phyloP scores from a whole-genome alignment of 1,139 yeast genomes.

The Dujonia santamariae region DNA sequence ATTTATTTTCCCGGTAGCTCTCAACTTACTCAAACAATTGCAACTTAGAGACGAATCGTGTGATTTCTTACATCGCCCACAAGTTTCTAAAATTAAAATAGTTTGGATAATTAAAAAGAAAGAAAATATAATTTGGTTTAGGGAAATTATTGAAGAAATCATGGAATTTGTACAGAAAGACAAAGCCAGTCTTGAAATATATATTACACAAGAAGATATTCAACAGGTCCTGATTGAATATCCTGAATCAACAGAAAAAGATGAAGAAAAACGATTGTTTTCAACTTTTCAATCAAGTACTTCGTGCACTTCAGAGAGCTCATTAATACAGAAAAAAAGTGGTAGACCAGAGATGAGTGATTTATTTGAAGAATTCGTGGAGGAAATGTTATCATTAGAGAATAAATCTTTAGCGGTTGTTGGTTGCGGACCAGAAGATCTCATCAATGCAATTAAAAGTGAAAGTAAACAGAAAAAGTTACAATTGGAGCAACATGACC shows the following conservation, averaged over 20 bases:
- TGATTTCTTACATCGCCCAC: conserved; percentile 36
- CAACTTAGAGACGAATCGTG: conserved; percentile 19
- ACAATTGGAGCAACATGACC: background rate
- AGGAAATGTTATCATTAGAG: background rate
- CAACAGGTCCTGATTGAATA: conserved; percentile 4
- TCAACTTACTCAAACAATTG: conserved; percentile 29
- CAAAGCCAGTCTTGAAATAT: conserved; percentile 20
- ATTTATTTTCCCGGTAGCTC: conserved; percentile 43
- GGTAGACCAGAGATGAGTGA: background rate
- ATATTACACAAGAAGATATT: conserved; percentile 18
- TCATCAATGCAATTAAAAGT: background rate
- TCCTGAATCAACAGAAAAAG: conserved; percentile 1
- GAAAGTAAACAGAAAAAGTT: background rate
- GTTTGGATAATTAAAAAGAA: conserved; percentile 32
- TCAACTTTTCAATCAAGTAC: too few relatives aligned
- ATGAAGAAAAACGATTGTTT: background rate
- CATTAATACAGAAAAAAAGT: background rate
- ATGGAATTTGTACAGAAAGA: conserved; percentile 22
- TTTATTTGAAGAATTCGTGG: background rate
- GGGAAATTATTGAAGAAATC: conserved; percentile 28
- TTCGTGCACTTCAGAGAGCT: too few relatives aligned
- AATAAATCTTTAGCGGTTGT: background rate
- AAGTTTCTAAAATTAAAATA: conserved; percentile 22
- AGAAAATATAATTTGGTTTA: conserved; percentile 35
- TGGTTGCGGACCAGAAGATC: background rate